Evolutionary conservation across 2,329 filamentous ascomycete genomes (phyloP), one percentile per base, ranked within the genome.

Genomic region (Aspergillus tubingensis): DNA sequence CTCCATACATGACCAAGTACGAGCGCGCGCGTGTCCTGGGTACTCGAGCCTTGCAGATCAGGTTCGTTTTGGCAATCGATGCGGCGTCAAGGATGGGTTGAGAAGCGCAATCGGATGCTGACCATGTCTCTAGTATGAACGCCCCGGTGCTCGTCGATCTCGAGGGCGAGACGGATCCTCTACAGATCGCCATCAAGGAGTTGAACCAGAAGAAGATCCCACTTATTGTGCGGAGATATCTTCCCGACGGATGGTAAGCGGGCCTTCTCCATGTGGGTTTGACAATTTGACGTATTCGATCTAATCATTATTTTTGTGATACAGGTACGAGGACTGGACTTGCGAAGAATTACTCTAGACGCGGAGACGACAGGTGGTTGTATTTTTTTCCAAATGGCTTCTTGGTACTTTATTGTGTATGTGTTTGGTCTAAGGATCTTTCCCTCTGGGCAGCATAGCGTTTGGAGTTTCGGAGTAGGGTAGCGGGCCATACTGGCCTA

Each of bases 1-100:
- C 95, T 27, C 95, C 94, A 2, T 99, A 97, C 81, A 96, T 99
- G 94, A 99, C 95, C 68, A 99, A 99, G 82, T 99, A 99, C 80
- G 95, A 99, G 83, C 87, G 89, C 70, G 95, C 95, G 65, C 88
- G 95, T 73, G 94, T 99, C 61, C 81, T 99, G 65, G 95, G 95
- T 51, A 98, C 95, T 43, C 85, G 95, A 67, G 95, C 95, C 43
- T 79, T 98, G 74, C 95, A 99, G 79, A 98, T 99, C 74, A 97
- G 92, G 92, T 96, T 78, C 57, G 86, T 71, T 56, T 36, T 13
- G 23, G 15, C 7, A 30, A 21, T 39, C 30, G 43, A 47, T 32
- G 15, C n/a, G 15, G 5, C 27, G 32, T 41, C 49, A 8, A 23
- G 19, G n/a, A 41, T 49, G 21, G 8, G 55, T 48, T 7, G 36